Percentiles rank a stretch among this genome's conserved stretches.
These are phyloP conservation scores for Diutina rugosa DNA, from an alignment of 1,139 yeast genomes.

Conservation along the genomic window DNA sequence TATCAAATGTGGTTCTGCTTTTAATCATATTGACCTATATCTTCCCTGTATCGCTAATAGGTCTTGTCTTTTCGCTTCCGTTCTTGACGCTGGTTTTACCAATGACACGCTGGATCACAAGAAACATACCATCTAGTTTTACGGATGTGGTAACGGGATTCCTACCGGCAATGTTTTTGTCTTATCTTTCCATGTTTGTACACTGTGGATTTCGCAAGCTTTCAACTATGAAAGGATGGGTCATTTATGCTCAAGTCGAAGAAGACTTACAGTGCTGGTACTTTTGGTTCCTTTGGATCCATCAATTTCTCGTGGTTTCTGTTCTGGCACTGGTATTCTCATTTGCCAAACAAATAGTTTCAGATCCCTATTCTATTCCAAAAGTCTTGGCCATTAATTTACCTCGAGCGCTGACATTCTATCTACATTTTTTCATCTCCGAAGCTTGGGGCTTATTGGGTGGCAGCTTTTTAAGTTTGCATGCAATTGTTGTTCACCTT, in stretches of 20 bases:
- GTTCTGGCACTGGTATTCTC: conserved; percentile 71
- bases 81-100: neutral
- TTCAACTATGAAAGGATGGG: neutral
- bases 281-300: conserved; percentile 61
- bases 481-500: neutral
- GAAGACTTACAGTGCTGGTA: conserved; percentile 54
- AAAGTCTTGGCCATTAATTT: conserved; percentile 57
- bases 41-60: conserved; percentile 60
- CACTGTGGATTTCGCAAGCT: neutral
- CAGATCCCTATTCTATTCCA: conserved; percentile 64
- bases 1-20: conserved; percentile 31
- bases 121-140: neutral
- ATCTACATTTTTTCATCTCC: conserved; percentile 58
- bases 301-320: conserved; percentile 74
- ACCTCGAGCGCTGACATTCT: conserved; percentile 75
- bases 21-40: conserved; percentile 47
- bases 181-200: neutral
- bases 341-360: conserved; percentile 49
- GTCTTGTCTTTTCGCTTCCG: conserved; percentile 25
- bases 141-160: neutral
- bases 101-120: neutral
- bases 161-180: neutral
- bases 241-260: conserved; percentile 31
- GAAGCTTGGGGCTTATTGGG: conserved; percentile 70
- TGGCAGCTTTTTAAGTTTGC: conserved; percentile 31